Base-by-base conservation (phyloP, 177 flowering plant genomes). In the Vitis hybrid region DNA sequence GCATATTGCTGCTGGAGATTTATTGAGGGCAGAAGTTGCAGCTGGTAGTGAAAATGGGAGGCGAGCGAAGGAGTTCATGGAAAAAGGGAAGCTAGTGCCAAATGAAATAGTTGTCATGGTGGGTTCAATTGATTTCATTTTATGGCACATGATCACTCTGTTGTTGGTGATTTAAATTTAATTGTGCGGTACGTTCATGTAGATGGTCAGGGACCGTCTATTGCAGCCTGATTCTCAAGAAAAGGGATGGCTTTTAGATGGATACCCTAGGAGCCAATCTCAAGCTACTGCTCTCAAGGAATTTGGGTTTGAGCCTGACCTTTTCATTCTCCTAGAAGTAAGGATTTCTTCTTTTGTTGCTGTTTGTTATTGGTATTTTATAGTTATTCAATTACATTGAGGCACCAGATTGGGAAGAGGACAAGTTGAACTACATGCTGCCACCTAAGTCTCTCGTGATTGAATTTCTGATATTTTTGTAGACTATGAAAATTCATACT, bases 191-290 rank as follows among this genome's bases (percentile, higher is more conserved):
- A 73, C 49, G 52, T 52, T 72, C 15, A 32, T 77, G 62, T 75
- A 95, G 99, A 95, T 95, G 98, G 98, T 95, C 70, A 93, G 88
- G 80, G 97, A 93, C 18, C 96, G 99, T 5, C 80, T 95, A 5
- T 75, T 69, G 52, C 85, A 80, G 74, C 78, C 82, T 23, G 98
- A 95, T 81, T 88, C 98, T 70, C 81, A 62, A 71, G 87, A 87
- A 75, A 87, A 84, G 17, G 99, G 99, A 9, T 95, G 99, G 99
- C 98, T 95, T 78, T 85, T 95, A 77, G 99, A 95, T 87, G 99
- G 99, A 77, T 95, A 93, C 56, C 99, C 98, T 10, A 80, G 99
- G 73, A 95, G 99, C 80, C 75, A 60, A 75, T 95, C 99, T n/a
- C 99, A 95, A 82, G 97, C 99, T 30, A 75, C 72, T 68, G 98